Base-by-base conservation (phyloP, 2,329 filamentous ascomycete species). In the Periconia sp. region DNA sequence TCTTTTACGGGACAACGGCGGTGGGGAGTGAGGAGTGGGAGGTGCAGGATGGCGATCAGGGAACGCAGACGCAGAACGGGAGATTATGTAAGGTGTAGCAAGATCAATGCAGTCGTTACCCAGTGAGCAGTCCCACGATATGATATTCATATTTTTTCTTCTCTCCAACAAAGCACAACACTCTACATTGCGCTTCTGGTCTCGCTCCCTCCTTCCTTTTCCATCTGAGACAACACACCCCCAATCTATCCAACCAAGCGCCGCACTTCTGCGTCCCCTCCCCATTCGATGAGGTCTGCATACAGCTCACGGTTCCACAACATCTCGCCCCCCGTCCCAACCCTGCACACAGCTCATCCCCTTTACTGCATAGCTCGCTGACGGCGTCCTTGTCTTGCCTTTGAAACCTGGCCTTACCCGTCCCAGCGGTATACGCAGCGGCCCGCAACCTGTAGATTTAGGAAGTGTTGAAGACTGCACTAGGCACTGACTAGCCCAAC, bases 21-120 rank as follows among this genome's bases (percentile, higher is more conserved):
- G 63, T 69, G 0, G 63, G 66, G 1, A 67, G 64, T 35, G 64
- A 70, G 42, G 37, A 48, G 6, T 68, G 66, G 63, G 57, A 61
- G 15, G 52, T 69, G 2, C 49, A 49, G 33, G 62, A 65, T 53
- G 59, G 57, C 1, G 55, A 65, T 7, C 52, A 58, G 40, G 61
- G 60, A 1, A 49, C 54, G 10, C 53, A 62, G 53, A 63, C 61
- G 15, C 64, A 67, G 42, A 65, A 65, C 41, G 64, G 63, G n/a
- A 50, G 59, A 31, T 50, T 68, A 19, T 69, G 64, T 49, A 50
- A 50, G 19, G 55, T 61, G 64, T 56, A 71, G 54, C 17, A 83
- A 6, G 45, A 8, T 23, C 15, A n/a, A 13, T 41, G 31, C 9
- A 23, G 17, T 41, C 19, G 14, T 37, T 27, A 20, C 7, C 41